Base-by-base conservation (phyloP, 164 flowering plant species). In the Kalanchoe fedtschenkoi region DNA sequence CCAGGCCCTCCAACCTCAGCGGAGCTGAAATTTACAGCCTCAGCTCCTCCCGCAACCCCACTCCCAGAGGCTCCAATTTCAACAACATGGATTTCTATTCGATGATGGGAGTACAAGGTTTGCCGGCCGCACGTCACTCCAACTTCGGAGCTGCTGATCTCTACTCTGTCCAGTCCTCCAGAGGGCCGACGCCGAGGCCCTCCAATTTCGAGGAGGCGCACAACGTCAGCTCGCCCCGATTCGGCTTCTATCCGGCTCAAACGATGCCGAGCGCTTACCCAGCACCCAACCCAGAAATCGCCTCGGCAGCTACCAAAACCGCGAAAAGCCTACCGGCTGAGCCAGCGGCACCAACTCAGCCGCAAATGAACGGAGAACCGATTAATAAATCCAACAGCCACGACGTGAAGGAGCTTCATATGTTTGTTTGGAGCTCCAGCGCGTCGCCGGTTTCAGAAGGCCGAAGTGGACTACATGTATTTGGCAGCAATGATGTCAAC, bases 391-490 rank as follows among this genome's bases (percentile, higher is more conserved):
- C 38, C 77, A 82, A 66, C 61, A 73, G 11, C 77, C 89, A 87
- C 58, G 96, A 91, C 47, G 96, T 89, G 0, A 89, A 91, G 67
- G 98, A 91, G 76, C 90, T 91, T 29, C 98, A 56, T 44, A 91
- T 88, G 97, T 91, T 82, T 70, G 93, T 88, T 32, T 88, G 97
- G 97, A 91, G 96, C 63, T 91, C 97, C 14, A 88, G 85, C 63
- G 88, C 93, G 3, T 90, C 95, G 24, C 93, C 97, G 5, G 87
- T 75, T 0, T 86, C 97, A 1, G 97, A 89, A 72, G 86, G 78
- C 2, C 33, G 67, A 72, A 71, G 78, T 75, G 65, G 75, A 70
- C 24, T 71, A 82, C 44, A 64, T 76, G 43, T 81, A 80, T 57
- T 74, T 76, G 44, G 79, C 63, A 0, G 69, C 47, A 5, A 10